Conservation (phyloP, 75 land plant genomes). For the Picea sitchensis region DNA sequence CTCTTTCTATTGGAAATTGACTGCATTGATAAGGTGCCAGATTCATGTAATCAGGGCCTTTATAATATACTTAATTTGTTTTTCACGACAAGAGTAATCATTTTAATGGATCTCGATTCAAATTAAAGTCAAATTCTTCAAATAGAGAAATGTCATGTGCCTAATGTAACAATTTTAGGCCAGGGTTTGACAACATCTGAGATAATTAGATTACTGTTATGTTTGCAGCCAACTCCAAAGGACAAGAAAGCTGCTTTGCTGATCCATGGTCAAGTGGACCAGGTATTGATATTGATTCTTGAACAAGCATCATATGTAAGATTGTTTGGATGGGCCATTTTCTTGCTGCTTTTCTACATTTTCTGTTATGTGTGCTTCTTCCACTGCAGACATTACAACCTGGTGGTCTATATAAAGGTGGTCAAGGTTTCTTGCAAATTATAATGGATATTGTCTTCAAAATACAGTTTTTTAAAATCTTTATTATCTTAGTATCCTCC, state of each 20-base stretch:
- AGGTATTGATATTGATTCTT: conserved; percentile 36
- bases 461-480: too few relatives aligned
- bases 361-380: background rate
- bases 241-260: conserved; percentile 94
- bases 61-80: background rate
- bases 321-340: background rate
- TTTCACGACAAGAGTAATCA: background rate
- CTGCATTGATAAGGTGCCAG: background rate
- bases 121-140: background rate
- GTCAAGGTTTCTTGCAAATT: too few relatives aligned
- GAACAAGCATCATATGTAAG: conserved; percentile 1
- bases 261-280: conserved; percentile 82
- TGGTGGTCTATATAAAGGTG: background rate
- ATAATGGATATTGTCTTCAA: too few relatives aligned
- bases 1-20: background rate
- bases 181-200: too few relatives aligned
- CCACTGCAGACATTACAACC: too few relatives aligned
- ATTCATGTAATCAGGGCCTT: background rate
- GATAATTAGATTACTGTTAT: background rate
- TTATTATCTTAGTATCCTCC: too few relatives aligned
- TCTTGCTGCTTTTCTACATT: background rate
- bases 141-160: background rate
- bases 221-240: conserved; percentile 88
- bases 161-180: background rate
- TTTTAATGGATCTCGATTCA: too few relatives aligned